Evolutionary conservation across 257 asterid genomes (phyloP).

Genomic region (Rauvolfia tetraphylla): DNA sequence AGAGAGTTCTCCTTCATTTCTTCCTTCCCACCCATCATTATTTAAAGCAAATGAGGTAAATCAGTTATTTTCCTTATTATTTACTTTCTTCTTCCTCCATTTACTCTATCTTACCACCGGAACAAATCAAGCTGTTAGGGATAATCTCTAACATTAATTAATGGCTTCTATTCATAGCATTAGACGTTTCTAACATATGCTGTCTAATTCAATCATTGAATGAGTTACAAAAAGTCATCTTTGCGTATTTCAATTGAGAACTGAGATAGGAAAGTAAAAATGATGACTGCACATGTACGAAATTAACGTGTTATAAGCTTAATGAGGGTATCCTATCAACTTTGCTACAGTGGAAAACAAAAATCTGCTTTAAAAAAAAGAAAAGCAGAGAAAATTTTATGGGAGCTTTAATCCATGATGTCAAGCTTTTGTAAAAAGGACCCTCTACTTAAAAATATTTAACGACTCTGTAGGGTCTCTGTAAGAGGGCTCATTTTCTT

Average conservation of each 20-base stretch:
- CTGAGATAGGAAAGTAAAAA: neutral
- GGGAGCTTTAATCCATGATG: neutral
- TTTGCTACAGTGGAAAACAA: neutral
- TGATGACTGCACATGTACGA: neutral
- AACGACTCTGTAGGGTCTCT: neutral
- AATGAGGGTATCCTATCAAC: neutral
- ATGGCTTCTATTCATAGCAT: neutral
- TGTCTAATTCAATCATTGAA: neutral
- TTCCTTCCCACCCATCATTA: too few species aligned
- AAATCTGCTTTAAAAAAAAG: neutral
- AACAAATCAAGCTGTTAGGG: too few species aligned
- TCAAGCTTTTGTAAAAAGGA: neutral
- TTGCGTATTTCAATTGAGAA: neutral
- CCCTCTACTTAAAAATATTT: neutral
- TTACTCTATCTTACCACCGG: too few species aligned
- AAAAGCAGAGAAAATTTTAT: neutral
- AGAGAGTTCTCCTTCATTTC: too few species aligned
- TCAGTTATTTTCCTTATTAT: too few species aligned
- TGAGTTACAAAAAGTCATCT: neutral
- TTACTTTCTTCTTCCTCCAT: too few species aligned
- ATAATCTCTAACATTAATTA: too few species aligned
- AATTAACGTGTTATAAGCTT: too few species aligned
- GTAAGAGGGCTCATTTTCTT: neutral
- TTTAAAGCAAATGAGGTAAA: too few species aligned
- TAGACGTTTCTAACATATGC: neutral